These are phyloP conservation scores for Tricharina praecox DNA, from an alignment of 495 filamentous ascomycete species.

Conservation along the genomic window DNA sequence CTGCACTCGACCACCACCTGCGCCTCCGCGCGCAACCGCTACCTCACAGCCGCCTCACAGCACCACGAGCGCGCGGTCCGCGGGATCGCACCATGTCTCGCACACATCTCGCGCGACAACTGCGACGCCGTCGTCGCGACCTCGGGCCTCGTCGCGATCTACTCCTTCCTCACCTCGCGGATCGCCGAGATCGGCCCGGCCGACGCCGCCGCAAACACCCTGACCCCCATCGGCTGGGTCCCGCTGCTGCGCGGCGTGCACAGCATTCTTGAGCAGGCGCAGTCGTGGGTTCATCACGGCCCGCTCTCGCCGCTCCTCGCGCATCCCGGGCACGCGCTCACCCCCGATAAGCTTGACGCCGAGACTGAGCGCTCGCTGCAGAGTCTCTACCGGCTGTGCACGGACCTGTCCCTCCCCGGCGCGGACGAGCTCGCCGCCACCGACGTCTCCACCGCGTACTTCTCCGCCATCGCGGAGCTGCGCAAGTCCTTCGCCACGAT, in stretches of 20 bases:
- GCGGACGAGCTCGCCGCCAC: constrained; percentile 19
- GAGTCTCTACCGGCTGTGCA: constrained; percentile 13
- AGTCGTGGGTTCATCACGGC: constrained; percentile 11
- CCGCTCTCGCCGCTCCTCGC: constrained; percentile 5
- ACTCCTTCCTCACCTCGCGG: constrained; percentile 4
- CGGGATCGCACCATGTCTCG: constrained; percentile 1
- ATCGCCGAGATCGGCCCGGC: background rate
- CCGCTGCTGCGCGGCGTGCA: constrained; percentile 18
- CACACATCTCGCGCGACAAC: constrained; percentile 14
- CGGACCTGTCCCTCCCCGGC: constrained; percentile 13
- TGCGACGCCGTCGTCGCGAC: constrained; percentile 24
- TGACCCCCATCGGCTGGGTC: constrained; percentile 11
- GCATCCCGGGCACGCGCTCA: background rate
- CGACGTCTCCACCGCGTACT: constrained; percentile 14
- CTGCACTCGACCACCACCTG: constrained; percentile 8
- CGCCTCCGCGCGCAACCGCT: background rate
- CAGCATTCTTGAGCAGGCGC: constrained; percentile 11
- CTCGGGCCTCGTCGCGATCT: constrained; percentile 9
- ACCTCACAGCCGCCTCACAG: constrained; percentile 15
- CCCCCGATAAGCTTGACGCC: background rate
- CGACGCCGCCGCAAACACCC: background rate
- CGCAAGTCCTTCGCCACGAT: constrained; percentile 12
- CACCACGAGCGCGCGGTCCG: constrained; percentile 21
- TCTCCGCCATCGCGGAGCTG: constrained; percentile 12
- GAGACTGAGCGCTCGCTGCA: constrained; percentile 1